Evolutionary conservation across 257 asterid genomes (phyloP), one percentile per base, ranked within the genome.

Genomic region (Penstemon davidsonii): DNA sequence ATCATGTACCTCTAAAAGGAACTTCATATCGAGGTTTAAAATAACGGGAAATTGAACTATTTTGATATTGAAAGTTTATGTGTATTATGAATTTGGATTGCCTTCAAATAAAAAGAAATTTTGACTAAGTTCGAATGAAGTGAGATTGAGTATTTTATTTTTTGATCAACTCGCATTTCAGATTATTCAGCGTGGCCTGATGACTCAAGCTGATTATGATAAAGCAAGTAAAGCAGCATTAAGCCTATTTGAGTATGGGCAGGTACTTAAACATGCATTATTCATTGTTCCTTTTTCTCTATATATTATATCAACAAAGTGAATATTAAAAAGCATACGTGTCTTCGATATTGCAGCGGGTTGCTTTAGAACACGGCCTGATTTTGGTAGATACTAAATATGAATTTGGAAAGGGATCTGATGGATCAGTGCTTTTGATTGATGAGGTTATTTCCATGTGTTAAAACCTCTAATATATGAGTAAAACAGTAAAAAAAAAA

Each of bases 401-500:
- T 80, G 99, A 94, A 81, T 94, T 94, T 55, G 99, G 99, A 67
- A 94, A 94, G 80, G 92, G 89, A 58, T 70, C 95, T 64, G 96
- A 94, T 78, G 96, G 99, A 61, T 65, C 74, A 39, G 81, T 94
- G 53, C 80, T 83, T 71, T 69, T 94, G 74, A 87, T 94, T 59
- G 99, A 94, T 56, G 99, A 90, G 96, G 99, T 92, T 63, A 45
- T 46, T 70, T 65, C 76, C 76, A 55, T 66, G 36, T 61, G 56
- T 60, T 47, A 60, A 53, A 38, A 19, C 43, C 19, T 59, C 46
- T 58, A 68, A 38, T 58, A 63, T 45, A 64, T 68, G 49, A 59
- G 41, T 40, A 6, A 18, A 33, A 61, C 62, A 43, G 8, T 4
- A 13, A 5, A n/a, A n/a, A n/a, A n/a, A n/a, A n/a, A n/a, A n/a